A percentile compares a stretch with the other conserved stretches of the same genome.
These are phyloP conservation scores for Penicillium sp. DNA, from an alignment of 2,329 filamentous ascomycete genomes.

Conservation along the genomic window DNA sequence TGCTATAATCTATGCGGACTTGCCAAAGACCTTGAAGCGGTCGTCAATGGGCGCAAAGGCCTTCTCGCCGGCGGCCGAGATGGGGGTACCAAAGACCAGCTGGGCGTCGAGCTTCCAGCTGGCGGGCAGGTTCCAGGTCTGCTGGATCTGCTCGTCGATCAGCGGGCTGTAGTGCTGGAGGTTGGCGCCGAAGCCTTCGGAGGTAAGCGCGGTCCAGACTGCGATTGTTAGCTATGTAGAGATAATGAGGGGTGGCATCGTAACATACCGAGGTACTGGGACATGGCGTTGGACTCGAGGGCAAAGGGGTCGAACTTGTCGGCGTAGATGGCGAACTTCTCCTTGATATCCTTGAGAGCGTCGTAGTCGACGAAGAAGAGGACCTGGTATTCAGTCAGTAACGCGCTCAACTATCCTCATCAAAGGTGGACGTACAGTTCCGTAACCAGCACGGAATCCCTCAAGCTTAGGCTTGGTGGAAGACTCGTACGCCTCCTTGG, in stretches of 20 bases:
- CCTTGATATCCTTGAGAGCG: constrained; percentile 63
- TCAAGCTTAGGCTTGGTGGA: constrained; percentile 50
- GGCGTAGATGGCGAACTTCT: constrained; percentile 71
- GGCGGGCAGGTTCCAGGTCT: constrained; percentile 70
- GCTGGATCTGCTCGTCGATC: constrained; percentile 72
- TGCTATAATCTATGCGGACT: constrained; percentile 23
- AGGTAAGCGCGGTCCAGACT: constrained; percentile 79
- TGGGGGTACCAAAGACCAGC: constrained; percentile 73
- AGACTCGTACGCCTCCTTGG: constrained; percentile 58
- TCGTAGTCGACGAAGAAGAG: constrained; percentile 83
- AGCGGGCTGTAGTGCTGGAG: constrained; percentile 92
- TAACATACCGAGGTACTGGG: constrained; percentile 64
- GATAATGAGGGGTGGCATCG: background rate
- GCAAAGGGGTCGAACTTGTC: constrained; percentile 81
- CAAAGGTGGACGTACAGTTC: constrained; percentile 63
- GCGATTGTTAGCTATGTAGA: background rate
- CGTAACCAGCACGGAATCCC: constrained; percentile 73
- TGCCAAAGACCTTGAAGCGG: constrained; percentile 43
- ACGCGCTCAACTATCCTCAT: background rate
- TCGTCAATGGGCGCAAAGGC: constrained; percentile 34
- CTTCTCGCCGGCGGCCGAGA: constrained; percentile 32
- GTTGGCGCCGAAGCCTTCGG: constrained; percentile 83
- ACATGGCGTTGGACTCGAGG: constrained; percentile 76
- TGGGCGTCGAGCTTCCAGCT: constrained; percentile 80
- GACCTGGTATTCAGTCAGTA: constrained; percentile 44